A percentile compares a stretch with the other conserved stretches of the same genome.
These are phyloP conservation scores for Cucurbita ficifolia DNA, from an alignment of 306 rosid species.

Conservation along the genomic window DNA sequence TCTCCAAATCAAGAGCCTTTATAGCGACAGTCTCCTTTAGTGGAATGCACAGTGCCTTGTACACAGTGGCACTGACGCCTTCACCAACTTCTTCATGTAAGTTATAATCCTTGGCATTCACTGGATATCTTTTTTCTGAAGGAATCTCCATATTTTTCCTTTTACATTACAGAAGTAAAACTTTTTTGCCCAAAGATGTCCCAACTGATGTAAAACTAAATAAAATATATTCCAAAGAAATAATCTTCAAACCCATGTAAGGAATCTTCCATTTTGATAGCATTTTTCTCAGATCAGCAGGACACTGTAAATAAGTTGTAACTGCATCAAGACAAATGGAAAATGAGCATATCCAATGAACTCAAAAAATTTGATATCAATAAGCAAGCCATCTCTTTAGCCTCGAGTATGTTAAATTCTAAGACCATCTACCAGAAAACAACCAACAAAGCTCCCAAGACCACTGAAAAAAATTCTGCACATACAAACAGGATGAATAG, in stretches of 20 bases:
- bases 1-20: constrained; percentile 85
- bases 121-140: constrained; percentile 48
- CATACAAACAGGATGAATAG: background rate
- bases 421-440: constrained; percentile 1
- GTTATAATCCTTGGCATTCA: constrained; percentile 47
- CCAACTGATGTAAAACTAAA: background rate
- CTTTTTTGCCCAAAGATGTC: background rate
- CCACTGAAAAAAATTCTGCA: background rate
- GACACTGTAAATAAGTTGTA: background rate
- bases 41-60: constrained; percentile 78
- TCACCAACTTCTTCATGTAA: constrained; percentile 93
- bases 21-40: constrained; percentile 67
- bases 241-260: background rate
- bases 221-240: constrained; percentile 1
- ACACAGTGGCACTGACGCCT: constrained; percentile 84
- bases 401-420: background rate
- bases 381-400: constrained; percentile 1
- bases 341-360: background rate
- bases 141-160: constrained; percentile 34
- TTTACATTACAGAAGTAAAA: constrained; percentile 3
- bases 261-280: constrained; percentile 9
- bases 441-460: background rate
- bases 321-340: background rate
- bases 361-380: background rate
- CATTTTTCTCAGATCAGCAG: constrained; percentile 1